Base-by-base conservation (phyloP, 148 eudicot species). In the Chenopodium album region DNA sequence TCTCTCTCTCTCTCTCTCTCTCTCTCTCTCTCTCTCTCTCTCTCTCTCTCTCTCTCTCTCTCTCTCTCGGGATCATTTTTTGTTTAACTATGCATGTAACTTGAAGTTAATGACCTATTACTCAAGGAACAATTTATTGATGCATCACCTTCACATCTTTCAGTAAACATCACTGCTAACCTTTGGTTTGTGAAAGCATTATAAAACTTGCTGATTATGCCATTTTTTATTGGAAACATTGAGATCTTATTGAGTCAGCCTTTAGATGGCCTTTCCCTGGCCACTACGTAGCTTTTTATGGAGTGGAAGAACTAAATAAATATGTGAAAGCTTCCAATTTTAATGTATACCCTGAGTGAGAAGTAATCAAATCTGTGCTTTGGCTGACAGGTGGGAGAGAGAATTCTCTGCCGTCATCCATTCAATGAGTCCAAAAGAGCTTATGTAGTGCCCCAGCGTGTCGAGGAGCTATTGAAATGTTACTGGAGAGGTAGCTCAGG, bases 341-440 rank as follows among this genome's bases (percentile, higher is more conserved):
- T 0, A 5, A 8, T 71, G 75, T 59, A 23, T 63, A 0, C 14
- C 22, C 17, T 60, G 70, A 68, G 62, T n/a, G 34, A 63, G 64
- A 23, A 74, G 69, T 26, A 23, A 14, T 47, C 9, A 44, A 80
- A 32, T 77, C 1, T 73, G 11, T 77, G 68, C 44, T 81, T n/a
- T 73, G 67, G 50, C 78, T 82, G 31, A 28, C 85, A 96, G 99
- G 94, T 78, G 69, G 90, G 83, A 52, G 97, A 96, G 83, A 87
- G 98, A 71, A 90, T 96, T 68, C 87, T 96, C n/a, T 96, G 99
- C 80, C 97, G 99, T 56, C 99, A 96, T 82, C 99, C 99, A 63
- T 96, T 96, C 78, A 94, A 84, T 65, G 98, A 96, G 84, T 96
- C 99, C 71, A 96, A 94, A 87, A 88, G 98, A 85, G 99, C 99